Conservation (phyloP, 1,139 yeast species). For the Blastobotrys indianensis region DNA sequence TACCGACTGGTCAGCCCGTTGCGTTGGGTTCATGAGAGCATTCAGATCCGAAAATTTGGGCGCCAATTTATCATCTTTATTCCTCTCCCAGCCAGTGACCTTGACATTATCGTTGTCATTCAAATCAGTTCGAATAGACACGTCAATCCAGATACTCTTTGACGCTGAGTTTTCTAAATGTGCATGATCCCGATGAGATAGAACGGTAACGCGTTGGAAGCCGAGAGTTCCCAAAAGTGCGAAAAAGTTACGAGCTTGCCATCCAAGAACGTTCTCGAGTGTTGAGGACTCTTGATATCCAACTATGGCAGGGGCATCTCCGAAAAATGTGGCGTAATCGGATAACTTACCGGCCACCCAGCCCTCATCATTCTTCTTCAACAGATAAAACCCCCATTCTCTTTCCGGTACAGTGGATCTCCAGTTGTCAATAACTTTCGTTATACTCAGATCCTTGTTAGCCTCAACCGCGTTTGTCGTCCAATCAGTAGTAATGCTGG, state of each 20-base stretch:
- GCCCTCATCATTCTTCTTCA: constrained; percentile 14
- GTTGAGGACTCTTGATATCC: constrained; percentile 62
- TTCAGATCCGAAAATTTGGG: constrained; percentile 84
- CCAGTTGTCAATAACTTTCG: constrained; percentile 20
- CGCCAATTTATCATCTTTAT: constrained; percentile 59
- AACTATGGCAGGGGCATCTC: constrained; percentile 25
- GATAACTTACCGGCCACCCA: constrained; percentile 29
- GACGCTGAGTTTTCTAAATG: constrained; percentile 11
- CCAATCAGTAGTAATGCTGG: constrained; percentile 41
- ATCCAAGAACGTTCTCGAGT: constrained; percentile 46
- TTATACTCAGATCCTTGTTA: constrained; percentile 9
- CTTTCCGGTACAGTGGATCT: constrained; percentile 10
- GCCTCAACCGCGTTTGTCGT: background rate
- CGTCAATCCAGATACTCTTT: constrained; percentile 28
- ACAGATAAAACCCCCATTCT: constrained; percentile 32
- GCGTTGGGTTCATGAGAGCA: constrained; percentile 68
- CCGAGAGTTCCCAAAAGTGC: constrained; percentile 45
- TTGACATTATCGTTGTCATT: constrained; percentile 24
- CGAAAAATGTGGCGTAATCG: constrained; percentile 20
- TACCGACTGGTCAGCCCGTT: constrained; percentile 84
- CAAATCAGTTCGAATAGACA: constrained; percentile 14
- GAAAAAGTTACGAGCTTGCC: constrained; percentile 60
- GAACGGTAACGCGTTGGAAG: constrained; percentile 37
- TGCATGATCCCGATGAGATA: constrained; percentile 28
- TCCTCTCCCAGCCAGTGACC: constrained; percentile 87